A percentile compares a stretch with the other conserved stretches of the same genome.
These are phyloP conservation scores for Blastosporella zonata DNA, from an alignment of 1,284 basidiomycete species.

Conservation along the genomic window DNA sequence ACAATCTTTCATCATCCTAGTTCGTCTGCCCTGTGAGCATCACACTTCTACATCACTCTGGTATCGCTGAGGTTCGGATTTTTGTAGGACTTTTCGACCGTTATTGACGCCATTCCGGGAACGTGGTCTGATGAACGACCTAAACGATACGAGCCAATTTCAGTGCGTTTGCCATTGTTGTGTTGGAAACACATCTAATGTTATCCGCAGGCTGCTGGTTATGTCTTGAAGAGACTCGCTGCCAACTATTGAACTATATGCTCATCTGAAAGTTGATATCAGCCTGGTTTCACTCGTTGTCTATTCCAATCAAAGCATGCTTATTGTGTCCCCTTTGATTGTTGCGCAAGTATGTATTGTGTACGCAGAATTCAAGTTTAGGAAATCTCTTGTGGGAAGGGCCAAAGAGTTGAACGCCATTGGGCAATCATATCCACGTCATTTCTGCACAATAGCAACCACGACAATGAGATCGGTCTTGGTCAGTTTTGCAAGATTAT, in stretches of 20 bases:
- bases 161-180: slow-evolving; percentile 21
- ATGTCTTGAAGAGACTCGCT: slow-evolving; percentile 26
- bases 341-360: neutral
- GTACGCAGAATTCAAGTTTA: neutral
- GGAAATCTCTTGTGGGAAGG: neutral
- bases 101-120: slow-evolving; percentile 51
- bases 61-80: neutral
- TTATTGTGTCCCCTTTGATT: neutral
- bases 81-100: slow-evolving; percentile 36
- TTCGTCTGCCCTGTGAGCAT: slow-evolving; percentile 42
- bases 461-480: too few species aligned
- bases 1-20: slow-evolving; percentile 20
- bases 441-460: too few species aligned
- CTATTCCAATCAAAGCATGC: neutral
- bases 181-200: neutral
- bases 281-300: neutral
- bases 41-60: slow-evolving; percentile 3
- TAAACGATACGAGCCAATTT: slow-evolving; percentile 30
- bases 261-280: neutral
- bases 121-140: slow-evolving; percentile 39
- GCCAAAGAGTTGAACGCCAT: too few species aligned
- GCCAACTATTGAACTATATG: slow-evolving; percentile 21
- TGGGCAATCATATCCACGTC: too few species aligned
- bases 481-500: too few species aligned
- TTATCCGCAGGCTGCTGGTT: slow-evolving; percentile 24